Evolutionary conservation across 176 grass and related monocot species (phyloP).

Genomic region (Carex myosuroides): DNA sequence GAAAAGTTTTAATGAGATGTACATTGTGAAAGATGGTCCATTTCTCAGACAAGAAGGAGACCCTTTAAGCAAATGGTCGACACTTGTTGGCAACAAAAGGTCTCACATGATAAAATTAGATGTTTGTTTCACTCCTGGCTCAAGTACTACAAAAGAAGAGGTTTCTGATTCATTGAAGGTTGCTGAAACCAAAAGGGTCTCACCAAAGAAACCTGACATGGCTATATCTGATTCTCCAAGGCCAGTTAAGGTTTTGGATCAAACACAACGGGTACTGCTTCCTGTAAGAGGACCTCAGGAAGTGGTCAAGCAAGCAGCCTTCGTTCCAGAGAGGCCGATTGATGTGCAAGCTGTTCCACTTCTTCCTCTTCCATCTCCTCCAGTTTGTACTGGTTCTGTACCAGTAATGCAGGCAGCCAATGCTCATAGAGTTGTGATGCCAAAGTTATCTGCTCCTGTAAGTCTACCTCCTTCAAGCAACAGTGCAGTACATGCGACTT

Average conservation of each 20-base stretch:
- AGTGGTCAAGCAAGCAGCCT: neutral
- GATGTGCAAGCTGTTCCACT: neutral
- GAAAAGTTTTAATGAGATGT: conserved; percentile 69
- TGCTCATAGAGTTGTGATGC: neutral
- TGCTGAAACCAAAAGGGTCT: conserved; percentile 22
- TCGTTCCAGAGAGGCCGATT: neutral
- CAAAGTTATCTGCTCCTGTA: neutral
- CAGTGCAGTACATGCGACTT: neutral
- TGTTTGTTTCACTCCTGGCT: conserved; percentile 48
- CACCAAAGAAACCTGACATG: neutral
- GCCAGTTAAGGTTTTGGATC: conserved; percentile 11
- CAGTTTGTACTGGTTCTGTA: neutral
- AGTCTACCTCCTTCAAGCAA: conserved; percentile 4
- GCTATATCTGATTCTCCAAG: neutral
- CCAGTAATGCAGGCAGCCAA: neutral
- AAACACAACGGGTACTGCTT: neutral
- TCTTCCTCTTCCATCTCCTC: neutral
- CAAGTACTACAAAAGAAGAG: conserved; percentile 24
- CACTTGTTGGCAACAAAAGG: conserved; percentile 71
- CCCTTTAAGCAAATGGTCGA: conserved; percentile 53
- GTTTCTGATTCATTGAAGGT: conserved; percentile 14
- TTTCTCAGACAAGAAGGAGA: conserved; percentile 67
- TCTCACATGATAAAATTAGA: conserved; percentile 49
- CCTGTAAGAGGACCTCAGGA: neutral
- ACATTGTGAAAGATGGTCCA: conserved; percentile 75